phyloP scores from a whole-genome alignment of 2,329 filamentous ascomycete species.

The Diaporthe amygdali region DNA sequence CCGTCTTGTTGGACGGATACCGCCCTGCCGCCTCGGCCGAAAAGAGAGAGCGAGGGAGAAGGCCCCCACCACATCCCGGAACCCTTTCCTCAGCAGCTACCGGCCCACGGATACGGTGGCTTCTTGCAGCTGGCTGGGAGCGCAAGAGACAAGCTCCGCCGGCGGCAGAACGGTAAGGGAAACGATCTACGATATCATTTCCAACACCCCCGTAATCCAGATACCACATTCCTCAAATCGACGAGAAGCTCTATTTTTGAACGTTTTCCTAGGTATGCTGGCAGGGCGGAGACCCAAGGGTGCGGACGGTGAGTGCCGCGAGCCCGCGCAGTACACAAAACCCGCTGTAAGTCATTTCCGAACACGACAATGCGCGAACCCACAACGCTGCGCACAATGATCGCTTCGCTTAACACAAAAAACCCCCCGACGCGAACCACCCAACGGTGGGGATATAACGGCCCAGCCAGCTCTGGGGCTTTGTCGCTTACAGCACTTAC shows the following conservation, averaged over 20 bases:
- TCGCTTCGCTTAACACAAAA: background rate
- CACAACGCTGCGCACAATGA: background rate
- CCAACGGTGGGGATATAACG: background rate
- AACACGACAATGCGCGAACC: background rate
- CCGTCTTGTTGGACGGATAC: background rate
- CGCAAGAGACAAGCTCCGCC: background rate
- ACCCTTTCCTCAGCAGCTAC: background rate
- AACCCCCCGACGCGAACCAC: background rate
- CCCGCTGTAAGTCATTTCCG: constrained; percentile 4
- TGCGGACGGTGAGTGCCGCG: background rate
- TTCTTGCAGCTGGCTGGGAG: background rate
- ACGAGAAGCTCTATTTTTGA: too few relatives aligned
- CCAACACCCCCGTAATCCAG: background rate
- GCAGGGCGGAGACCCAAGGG: too few relatives aligned
- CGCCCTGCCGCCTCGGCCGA: constrained; percentile 3
- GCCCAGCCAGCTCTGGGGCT: constrained; percentile 8
- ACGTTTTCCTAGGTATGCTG: too few relatives aligned
- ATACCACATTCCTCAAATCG: background rate
- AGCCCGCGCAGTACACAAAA: background rate
- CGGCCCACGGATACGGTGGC: background rate
- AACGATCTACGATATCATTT: too few relatives aligned
- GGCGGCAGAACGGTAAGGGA: too few relatives aligned
- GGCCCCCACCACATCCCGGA: constrained; percentile 2
- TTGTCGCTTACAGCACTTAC: background rate
- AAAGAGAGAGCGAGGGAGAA: background rate